A percentile compares a stretch with the other conserved stretches of the same genome.
phyloP scores from a whole-genome alignment of 495 filamentous ascomycete species.

The Penicillium antarcticum region DNA sequence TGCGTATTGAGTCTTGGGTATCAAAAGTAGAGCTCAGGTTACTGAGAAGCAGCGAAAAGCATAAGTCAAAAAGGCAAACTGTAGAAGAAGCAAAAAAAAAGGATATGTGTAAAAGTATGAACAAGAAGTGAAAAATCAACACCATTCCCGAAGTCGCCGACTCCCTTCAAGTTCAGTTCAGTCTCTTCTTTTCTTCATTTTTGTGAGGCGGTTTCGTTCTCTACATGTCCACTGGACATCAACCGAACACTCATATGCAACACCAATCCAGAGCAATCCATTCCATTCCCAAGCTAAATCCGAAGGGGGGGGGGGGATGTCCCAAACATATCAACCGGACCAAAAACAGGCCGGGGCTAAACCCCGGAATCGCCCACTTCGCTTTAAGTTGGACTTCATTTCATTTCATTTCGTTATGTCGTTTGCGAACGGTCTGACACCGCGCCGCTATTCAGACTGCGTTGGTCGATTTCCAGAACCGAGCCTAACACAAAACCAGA shows the following conservation, averaged over 20 bases:
- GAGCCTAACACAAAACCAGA: not conserved
- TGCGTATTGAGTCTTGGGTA: not conserved
- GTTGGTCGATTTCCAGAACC: not conserved
- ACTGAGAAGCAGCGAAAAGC: not conserved
- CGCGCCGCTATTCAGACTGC: too few species aligned
- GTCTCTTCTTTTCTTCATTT: not conserved
- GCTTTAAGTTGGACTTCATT: not conserved
- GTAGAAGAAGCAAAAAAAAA: not conserved
- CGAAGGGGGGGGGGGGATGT: not conserved
- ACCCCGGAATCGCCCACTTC: not conserved
- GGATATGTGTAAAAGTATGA: not conserved
- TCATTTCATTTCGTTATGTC: conserved; percentile 5
- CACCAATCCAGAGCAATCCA: not conserved
- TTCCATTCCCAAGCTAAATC: not conserved
- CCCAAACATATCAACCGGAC: not conserved
- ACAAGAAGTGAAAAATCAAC: not conserved
- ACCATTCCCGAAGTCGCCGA: not conserved
- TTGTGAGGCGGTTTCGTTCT: too few species aligned
- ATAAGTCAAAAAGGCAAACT: not conserved
- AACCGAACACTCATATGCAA: too few species aligned
- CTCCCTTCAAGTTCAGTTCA: not conserved
- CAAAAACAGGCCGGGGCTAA: not conserved
- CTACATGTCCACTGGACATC: too few species aligned
- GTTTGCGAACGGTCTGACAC: not conserved
- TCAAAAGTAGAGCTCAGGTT: not conserved